Base-by-base conservation (phyloP, 2,329 filamentous ascomycete genomes). In the Aspergillus awamori region DNA sequence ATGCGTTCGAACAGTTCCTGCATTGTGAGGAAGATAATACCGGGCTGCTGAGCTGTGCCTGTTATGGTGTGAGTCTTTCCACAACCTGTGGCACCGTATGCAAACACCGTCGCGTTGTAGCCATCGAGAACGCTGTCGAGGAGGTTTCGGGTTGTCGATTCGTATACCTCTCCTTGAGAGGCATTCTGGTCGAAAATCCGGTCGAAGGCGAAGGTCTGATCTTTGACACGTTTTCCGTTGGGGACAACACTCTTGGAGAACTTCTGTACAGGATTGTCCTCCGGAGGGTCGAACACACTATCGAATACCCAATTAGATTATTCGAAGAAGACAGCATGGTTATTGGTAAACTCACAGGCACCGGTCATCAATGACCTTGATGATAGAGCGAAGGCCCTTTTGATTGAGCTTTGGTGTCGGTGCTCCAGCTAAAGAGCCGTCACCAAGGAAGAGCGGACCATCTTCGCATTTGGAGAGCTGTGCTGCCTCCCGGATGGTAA, bases 11-110 rank as follows among this genome's bases (percentile, higher is more conserved):
- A 99, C 24, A 99, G 83, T 78, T 99, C 95, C 77, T 98, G 94
- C 93, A 99, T 99, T 1, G 95, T 98, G 70, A 99, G 81, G 79
- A 98, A 99, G 75, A 99, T 99, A 71, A 99, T 98, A 60, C 95
- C 95, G 0, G 95, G 95, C 72, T 96, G 90, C 74, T 96, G 91
- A 1, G 92, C 81, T 0, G 94, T 97, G 67, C 95, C 95, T 3
- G 89, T 92, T 72, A 99, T 99, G 8, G 95, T 99, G 77, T 99
- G 95, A 24, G 95, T 99, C 81, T 99, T 99, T 77, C 95, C 95
- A 77, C 95, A 99, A 41, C 95, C 95, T 0, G 95, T 99, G 41
- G 95, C 95, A 68, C 95, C 95, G 77, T 99, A 99, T 53, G 95
- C 95, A 75, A 99, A 99, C 4, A 99, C 95, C 0, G 95, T 99